Base-by-base conservation (phyloP, 2,329 filamentous ascomycete species). In the Aureobasidium sp. region DNA sequence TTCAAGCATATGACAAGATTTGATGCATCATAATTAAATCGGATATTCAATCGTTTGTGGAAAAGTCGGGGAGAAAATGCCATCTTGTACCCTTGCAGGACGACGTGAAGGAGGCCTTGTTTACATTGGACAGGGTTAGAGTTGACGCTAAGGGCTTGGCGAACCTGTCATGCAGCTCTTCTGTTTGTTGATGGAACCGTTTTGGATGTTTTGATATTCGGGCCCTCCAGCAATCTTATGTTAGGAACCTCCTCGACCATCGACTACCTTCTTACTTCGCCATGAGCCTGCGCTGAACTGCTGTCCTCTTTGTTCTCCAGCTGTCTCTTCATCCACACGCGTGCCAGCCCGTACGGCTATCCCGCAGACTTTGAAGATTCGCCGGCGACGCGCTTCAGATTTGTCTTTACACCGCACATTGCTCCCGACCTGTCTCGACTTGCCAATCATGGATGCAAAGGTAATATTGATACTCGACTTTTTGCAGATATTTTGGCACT, bases 391-490 rank as follows among this genome's bases (percentile, higher is more conserved):
- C 50, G 57, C 57, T 51, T 46, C 44, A 43, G 29, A 41, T 20
- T 48, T 48, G 41, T 48, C 43, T 39, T 46, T 26, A 36, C 46
- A 63, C 63, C 47, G 24, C 56, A 59, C 63, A 53, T 47, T 39
- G 26, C 37, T 44, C 26, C 37, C 61, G 32, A 43, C 37, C 51
- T 53, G 51, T 50, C 41, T 43, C 59, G 47, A 57, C 26, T 57
- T 26, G 51, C 57, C 69, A 9, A 74, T 52, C 65, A 78, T 78
- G 76, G 76, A 78, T 64, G 76, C 76, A 70, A 78, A 78, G 72
- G 76, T 78, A 72, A 70, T 70, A 46, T 41, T 29, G 56, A 51
- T 53, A 56, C 41, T 52, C 43, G 46, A 27, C 63, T 57, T 55
- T 34, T 56, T 63, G 41, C 32, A 43, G 51, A 13, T n/a, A 17